Percentiles rank a stretch among this genome's conserved stretches.
Evolutionary conservation across 1,284 basidiomycete species (phyloP).

Genomic region (Hymenochaete sp.): DNA sequence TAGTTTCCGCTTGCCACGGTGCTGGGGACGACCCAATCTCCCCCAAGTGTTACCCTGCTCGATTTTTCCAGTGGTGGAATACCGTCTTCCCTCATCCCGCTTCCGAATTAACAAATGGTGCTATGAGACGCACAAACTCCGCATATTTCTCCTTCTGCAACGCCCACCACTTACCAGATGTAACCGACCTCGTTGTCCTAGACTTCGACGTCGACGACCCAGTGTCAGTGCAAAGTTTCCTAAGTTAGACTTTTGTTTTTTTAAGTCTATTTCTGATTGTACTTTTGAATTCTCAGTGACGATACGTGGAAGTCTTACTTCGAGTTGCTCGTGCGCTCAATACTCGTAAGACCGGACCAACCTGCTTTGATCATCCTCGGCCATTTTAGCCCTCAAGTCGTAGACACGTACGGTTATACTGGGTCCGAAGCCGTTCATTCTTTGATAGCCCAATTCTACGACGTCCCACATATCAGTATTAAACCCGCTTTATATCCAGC

Average conservation of each 20-base stretch:
- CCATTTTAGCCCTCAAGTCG: slow-evolving; percentile 82
- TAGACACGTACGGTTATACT: slow-evolving; percentile 69
- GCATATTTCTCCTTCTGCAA: slow-evolving; percentile 91
- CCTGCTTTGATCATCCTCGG: slow-evolving; percentile 88
- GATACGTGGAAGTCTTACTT: slow-evolving; percentile 72
- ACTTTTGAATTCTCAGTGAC: slow-evolving; percentile 59
- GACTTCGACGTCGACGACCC: slow-evolving; percentile 88
- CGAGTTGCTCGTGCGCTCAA: slow-evolving; percentile 83
- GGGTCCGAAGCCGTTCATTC: slow-evolving; percentile 85
- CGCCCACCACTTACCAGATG: slow-evolving; percentile 83
- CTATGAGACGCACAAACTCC: slow-evolving; percentile 80
- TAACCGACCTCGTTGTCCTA: slow-evolving; percentile 85
- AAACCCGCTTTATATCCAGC: slow-evolving; percentile 77
- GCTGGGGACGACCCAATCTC: slow-evolving; percentile 87
- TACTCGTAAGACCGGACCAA: slow-evolving; percentile 79
- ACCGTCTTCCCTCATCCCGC: slow-evolving; percentile 89
- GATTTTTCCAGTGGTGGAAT: slow-evolving; percentile 95
- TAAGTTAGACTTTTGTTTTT: slow-evolving; percentile 3
- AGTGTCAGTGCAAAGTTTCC: slow-evolving; percentile 17
- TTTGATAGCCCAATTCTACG: slow-evolving; percentile 90
- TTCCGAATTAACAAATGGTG: slow-evolving; percentile 92
- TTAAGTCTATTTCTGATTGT: slow-evolving; percentile 3
- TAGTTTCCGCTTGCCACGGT: slow-evolving; percentile 88
- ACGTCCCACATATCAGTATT: slow-evolving; percentile 82
- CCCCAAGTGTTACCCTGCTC: slow-evolving; percentile 78